phyloP scores from a whole-genome alignment of 2,329 filamentous ascomycete genomes.

The Aspergillus phoenicis region DNA sequence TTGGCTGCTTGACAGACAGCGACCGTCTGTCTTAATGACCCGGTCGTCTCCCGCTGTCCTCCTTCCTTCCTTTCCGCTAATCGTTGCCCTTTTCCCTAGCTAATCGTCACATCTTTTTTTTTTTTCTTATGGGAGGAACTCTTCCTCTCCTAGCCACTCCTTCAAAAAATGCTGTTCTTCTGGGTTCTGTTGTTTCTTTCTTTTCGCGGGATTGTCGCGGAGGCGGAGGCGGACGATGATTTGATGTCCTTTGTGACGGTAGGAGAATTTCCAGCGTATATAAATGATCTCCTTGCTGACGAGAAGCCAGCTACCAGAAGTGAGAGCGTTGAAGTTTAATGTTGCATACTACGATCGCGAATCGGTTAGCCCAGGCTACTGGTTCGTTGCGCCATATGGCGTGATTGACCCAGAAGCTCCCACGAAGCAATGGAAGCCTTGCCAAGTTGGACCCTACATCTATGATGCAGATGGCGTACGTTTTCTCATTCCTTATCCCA shows the following conservation, averaged over 20 bases:
- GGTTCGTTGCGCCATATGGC: slow-evolving; percentile 52
- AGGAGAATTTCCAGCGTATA: not conserved
- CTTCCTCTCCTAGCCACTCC: slow-evolving; percentile 30
- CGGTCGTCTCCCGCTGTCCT: not conserved
- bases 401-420: slow-evolving; percentile 26
- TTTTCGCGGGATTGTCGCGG: slow-evolving; percentile 25
- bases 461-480: slow-evolving; percentile 52
- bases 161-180: slow-evolving; percentile 32
- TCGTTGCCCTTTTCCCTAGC: slow-evolving; percentile 8
- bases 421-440: slow-evolving; percentile 38
- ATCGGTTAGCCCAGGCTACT: slow-evolving; percentile 47
- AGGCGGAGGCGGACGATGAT: slow-evolving; percentile 33
- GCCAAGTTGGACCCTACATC: slow-evolving; percentile 53
- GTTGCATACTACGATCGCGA: slow-evolving; percentile 31
- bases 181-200: slow-evolving; percentile 28
- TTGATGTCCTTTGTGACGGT: slow-evolving; percentile 41
- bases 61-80: not conserved
- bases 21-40: slow-evolving; percentile 13
- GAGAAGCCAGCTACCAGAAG: slow-evolving; percentile 26
- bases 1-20: slow-evolving; percentile 8
- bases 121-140: slow-evolving; percentile 20
- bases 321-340: slow-evolving; percentile 31
- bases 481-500: slow-evolving; percentile 1
- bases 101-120: not conserved
- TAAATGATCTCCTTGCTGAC: slow-evolving; percentile 2